Evolutionary conservation across 2,329 filamentous ascomycete species (phyloP), one percentile per base, ranked within the genome.

Genomic region (Alternaria sp.): DNA sequence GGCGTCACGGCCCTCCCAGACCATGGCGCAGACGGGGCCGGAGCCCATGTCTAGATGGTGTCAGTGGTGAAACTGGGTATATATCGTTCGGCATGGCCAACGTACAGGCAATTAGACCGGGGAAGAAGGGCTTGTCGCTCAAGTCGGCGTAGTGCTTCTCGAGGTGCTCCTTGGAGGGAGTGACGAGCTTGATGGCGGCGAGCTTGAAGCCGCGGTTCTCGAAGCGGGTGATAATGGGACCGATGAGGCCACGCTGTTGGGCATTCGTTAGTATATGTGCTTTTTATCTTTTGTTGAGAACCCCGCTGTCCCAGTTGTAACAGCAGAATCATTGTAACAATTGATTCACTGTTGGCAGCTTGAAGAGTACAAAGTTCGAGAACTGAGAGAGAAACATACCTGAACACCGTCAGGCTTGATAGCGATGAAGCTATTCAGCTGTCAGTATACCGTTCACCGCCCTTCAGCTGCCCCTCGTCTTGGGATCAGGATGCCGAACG

Each of bases 351-450:
- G 14, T 23, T 3, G 20, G 10, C 26, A 55, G 20, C 18, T 12
- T 41, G 30, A 10, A n/a, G 10, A 33, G n/a, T 6, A 18, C 14
- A 30, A 5, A 8, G 28, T 9, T 14, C 7, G 9, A 14, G 6
- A 5, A 14, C 5, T 6, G 18, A 21, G 12, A 12, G 5, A 23
- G 6, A 12, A 20, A 58, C 85, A 75, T 90, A 97, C 94, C 91
- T 97, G 96, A 86, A 98, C 96, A 84, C 96, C 96, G 87, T 98
- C 96, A 78, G 95, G 96, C 94, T 99, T 99, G 90, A 99, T 93
- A 83, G 96, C 96, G 89, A 98, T 98, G 92, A 98, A 98, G 87
- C 95, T 98, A 80, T 75, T 62, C 66, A 75, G 60, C 65, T 63
- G 69, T 77, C 61, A 78, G 75, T 68, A 67, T 59, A 55, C 41